A percentile compares a stretch with the other conserved stretches of the same genome.
Conservation (phyloP, 176 grass and related monocot species). For the Oryza rufipogon region DNA sequence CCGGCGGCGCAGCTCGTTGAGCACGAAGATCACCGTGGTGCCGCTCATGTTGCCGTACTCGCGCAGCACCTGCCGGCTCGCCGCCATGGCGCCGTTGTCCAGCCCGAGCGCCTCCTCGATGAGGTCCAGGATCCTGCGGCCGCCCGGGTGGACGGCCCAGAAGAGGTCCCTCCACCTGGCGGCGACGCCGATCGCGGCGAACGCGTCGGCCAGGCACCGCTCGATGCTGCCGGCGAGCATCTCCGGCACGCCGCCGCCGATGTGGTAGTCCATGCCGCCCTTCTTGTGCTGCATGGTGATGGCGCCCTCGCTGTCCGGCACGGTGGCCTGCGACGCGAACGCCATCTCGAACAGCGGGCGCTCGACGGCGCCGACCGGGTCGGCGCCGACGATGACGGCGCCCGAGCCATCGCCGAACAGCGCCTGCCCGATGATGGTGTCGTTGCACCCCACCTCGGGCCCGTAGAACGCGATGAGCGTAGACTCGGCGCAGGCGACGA, state of each 20-base stretch:
- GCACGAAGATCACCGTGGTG: slow-evolving; percentile 57
- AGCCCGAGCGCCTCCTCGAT: slow-evolving; percentile 49
- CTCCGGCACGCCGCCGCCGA: slow-evolving; percentile 37
- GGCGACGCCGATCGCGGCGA: slow-evolving; percentile 27
- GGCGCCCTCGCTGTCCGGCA: slow-evolving; percentile 39
- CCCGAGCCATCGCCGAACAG: slow-evolving; percentile 60
- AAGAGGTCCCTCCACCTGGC: slow-evolving; percentile 67
- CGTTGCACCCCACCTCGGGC: slow-evolving; percentile 27
- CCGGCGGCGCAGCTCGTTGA: slow-evolving; percentile 55
- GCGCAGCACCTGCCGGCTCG: slow-evolving; percentile 35
- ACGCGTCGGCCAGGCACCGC: slow-evolving; percentile 44
- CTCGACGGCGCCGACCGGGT: slow-evolving; percentile 41
- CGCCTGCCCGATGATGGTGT: slow-evolving; percentile 52
- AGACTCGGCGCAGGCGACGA: slow-evolving; percentile 56
- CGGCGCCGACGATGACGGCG: slow-evolving; percentile 55
- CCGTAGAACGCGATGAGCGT: slow-evolving; percentile 46
- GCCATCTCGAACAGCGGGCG: slow-evolving; percentile 58
- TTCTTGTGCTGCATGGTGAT: slow-evolving; percentile 47
- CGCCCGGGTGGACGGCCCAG: slow-evolving; percentile 60
- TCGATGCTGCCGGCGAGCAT: slow-evolving; percentile 53
- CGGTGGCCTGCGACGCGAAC: slow-evolving; percentile 47
- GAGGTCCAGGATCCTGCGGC: slow-evolving; percentile 44
- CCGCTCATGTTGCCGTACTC: slow-evolving; percentile 61
- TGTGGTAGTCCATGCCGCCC: slow-evolving; percentile 22
- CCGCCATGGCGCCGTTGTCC: slow-evolving; percentile 37